These are phyloP conservation scores for Xylariaceae sp. DNA, from an alignment of 2,329 filamentous ascomycete genomes.

Conservation along the genomic window DNA sequence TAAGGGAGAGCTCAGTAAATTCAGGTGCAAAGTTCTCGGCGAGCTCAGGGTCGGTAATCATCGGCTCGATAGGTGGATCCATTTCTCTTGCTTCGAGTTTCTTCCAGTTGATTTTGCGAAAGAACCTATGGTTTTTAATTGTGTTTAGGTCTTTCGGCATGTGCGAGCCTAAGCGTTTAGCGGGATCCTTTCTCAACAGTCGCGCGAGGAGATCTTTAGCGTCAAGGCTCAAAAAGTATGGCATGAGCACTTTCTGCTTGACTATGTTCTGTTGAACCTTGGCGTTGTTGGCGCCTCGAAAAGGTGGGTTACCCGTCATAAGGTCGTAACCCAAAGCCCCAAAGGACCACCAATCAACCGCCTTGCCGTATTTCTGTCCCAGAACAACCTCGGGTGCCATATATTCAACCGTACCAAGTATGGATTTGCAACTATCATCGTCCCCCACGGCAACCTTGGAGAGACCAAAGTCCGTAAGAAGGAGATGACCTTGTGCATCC, in stretches of 20 bases:
- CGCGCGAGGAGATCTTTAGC: conserved; percentile 93
- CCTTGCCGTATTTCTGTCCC: conserved; percentile 87
- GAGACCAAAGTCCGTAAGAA: conserved; percentile 95
- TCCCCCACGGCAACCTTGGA: conserved; percentile 89
- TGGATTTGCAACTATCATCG: conserved; percentile 75
- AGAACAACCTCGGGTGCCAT: conserved; percentile 97
- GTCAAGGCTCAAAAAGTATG: conserved; percentile 89
- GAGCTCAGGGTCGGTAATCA: conserved; percentile 93
- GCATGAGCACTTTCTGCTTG: conserved; percentile 86
- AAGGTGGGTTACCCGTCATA: conserved; percentile 90
- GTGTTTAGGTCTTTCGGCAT: conserved; percentile 86
- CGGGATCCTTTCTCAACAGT: conserved; percentile 88
- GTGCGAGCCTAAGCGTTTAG: conserved; percentile 84
- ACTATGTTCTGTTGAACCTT: conserved; percentile 97
- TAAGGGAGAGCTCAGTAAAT: conserved; percentile 85
- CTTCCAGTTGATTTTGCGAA: conserved; percentile 95
- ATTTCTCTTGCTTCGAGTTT: conserved; percentile 81
- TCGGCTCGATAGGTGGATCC: conserved; percentile 85
- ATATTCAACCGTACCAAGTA: conserved; percentile 95
- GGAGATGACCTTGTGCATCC: conserved; percentile 86
- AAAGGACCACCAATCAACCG: conserved; percentile 98
- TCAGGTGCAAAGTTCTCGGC: conserved; percentile 96
- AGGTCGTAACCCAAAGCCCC: conserved; percentile 92
- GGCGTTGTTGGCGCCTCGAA: conserved; percentile 86
- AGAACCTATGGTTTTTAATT: conserved; percentile 94